Base-by-base conservation (phyloP, 176 grass and related monocot species). In the Oryza rufipogon region DNA sequence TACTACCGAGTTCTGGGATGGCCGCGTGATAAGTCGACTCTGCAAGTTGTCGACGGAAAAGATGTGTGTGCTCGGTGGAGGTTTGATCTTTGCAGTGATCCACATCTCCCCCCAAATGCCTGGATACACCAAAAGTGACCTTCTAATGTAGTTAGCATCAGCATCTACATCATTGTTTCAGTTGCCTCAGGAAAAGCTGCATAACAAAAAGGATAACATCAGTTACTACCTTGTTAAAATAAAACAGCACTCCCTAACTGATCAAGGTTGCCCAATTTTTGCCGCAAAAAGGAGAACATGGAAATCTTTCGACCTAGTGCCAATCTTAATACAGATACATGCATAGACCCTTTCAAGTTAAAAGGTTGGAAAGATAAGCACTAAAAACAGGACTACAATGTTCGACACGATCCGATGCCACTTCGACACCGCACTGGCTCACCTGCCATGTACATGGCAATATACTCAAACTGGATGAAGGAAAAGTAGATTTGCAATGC, bases 141-240 rank as follows among this genome's bases (percentile, higher is more conserved):
- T 75, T 80, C 76, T 84, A 84, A 80, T 88, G 87, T 73, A 56
- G 68, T 84, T 84, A 88, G 81, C 87, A 84, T 74, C 81, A 75
- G 15, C 61, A 83, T 80, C 87, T 74, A 84, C 81, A 80, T 66
- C 70, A 20, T 76, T 64, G 28, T 39, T 44, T 69, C 64, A 36
- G 20, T 75, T 64, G 77, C 77, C 82, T 85, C 70, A 84, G 51
- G 70, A 61, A 85, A 89, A 85, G 49, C 87, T 89, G 87, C 87
- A 76, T 65, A 44, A 81, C 61, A 74, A 75, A 54, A 80, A 44
- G 82, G 45, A 32, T 38, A 85, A 66, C 51, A 80, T 85, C 77
- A 85, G 12, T 23, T 52, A 60, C 13, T 52, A 60, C 19, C 25
- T 75, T 20, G 26, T 34, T 47, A 23, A 58, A 58, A 54, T 11